These are phyloP conservation scores for Ophiostoma perfectum DNA, from an alignment of 2,329 filamentous ascomycete species.

Conservation along the genomic window DNA sequence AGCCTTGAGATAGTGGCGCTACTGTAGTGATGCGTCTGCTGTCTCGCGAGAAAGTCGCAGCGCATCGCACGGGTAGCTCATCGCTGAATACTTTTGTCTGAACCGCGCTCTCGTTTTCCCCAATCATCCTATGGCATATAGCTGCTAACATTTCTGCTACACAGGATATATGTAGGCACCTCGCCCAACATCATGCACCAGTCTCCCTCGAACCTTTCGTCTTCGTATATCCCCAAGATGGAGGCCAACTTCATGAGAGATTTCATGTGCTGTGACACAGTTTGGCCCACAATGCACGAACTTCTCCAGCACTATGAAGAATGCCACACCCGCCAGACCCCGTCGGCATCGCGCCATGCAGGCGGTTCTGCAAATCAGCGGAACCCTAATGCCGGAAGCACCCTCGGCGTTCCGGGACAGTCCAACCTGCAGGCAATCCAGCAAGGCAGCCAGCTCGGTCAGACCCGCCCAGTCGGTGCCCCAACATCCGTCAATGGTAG, in stretches of 20 bases:
- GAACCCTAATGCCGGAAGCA: constrained; percentile 5
- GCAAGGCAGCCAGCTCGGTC: constrained; percentile 27
- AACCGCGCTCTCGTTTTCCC: not conserved
- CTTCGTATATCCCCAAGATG: constrained; percentile 90
- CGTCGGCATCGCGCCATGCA: constrained; percentile 35
- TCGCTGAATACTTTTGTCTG: too few relatives aligned
- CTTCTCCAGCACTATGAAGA: constrained; percentile 96
- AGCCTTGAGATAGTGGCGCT: too few relatives aligned
- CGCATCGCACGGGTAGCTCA: not conserved
- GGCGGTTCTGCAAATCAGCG: constrained; percentile 19
- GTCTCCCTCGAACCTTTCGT: constrained; percentile 94
- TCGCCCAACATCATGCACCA: constrained; percentile 76
- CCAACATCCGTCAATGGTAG: constrained; percentile 18
- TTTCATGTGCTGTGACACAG: constrained; percentile 90
- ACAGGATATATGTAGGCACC: constrained; percentile 51
- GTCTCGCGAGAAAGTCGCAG: not conserved
- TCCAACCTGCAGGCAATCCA: constrained; percentile 24
- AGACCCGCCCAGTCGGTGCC: constrained; percentile 24
- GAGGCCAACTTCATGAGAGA: constrained; percentile 98
- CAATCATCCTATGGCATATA: not conserved
- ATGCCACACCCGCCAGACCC: constrained; percentile 69
- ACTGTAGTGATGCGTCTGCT: too few relatives aligned
- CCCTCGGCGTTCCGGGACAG: constrained; percentile 20
- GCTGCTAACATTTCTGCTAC: not conserved
- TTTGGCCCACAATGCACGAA: constrained; percentile 86